These are phyloP conservation scores for Viridothelium virens DNA, from an alignment of 495 filamentous ascomycete genomes.

Conservation along the genomic window DNA sequence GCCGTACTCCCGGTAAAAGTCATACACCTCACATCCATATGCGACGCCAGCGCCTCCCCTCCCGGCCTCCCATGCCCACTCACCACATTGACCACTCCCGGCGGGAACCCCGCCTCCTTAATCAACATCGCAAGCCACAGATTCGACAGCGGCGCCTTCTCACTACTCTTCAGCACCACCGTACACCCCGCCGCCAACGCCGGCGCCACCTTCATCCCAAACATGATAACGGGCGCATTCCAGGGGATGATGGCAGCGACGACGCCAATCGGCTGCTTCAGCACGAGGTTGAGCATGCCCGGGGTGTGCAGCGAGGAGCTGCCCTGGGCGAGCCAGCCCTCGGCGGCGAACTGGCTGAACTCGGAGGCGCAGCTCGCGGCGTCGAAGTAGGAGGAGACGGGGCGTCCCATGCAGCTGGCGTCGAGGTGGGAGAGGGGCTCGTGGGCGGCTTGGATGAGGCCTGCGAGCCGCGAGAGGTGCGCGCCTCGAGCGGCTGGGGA, in stretches of 20 bases:
- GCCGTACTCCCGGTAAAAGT: constrained; percentile 30
- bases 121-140: constrained; percentile 30
- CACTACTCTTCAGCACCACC: constrained; percentile 34
- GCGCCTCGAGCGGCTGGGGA: constrained; percentile 38
- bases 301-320: constrained; percentile 30
- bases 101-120: constrained; percentile 35
- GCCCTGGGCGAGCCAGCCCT: constrained; percentile 26
- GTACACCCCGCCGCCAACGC: constrained; percentile 34
- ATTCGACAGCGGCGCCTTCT: constrained; percentile 36
- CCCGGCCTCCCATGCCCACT: constrained; percentile 30
- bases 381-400: constrained; percentile 37
- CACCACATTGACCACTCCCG: constrained; percentile 36
- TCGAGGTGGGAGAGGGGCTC: constrained; percentile 49
- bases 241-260: constrained; percentile 37
- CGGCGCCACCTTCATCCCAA: constrained; percentile 30
- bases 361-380: constrained; percentile 18
- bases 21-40: constrained; percentile 24
- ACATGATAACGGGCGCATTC: constrained; percentile 33
- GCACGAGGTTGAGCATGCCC: constrained; percentile 30
- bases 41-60: constrained; percentile 13
- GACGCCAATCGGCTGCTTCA: constrained; percentile 35
- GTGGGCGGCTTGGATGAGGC: constrained; percentile 40
- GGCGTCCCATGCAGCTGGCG: constrained; percentile 45
- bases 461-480: constrained; percentile 47
- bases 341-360: constrained; percentile 27